Evolutionary conservation across 257 asterid species (phyloP).

Genomic region (Solanum megistacrolobum): DNA sequence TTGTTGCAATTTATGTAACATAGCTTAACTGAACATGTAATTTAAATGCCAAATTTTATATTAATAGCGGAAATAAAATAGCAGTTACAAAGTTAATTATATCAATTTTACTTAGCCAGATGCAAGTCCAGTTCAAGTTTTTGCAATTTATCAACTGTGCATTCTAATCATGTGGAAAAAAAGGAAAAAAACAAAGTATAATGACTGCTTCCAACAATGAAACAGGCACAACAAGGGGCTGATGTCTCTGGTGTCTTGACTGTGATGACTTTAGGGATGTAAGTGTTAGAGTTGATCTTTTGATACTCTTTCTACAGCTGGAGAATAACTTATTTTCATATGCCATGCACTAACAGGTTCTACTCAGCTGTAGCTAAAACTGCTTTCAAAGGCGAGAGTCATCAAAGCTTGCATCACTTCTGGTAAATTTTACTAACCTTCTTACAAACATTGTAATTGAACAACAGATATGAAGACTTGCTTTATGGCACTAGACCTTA

Average conservation of each 20-base stretch:
- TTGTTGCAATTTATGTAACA: background rate
- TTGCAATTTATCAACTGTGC: background rate
- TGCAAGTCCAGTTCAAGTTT: background rate
- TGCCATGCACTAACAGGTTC: constrained; percentile 51
- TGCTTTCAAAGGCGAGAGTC: constrained; percentile 93
- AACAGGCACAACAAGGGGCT: constrained; percentile 81
- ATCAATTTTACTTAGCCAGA: background rate
- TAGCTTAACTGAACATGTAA: background rate
- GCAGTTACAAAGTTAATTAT: background rate
- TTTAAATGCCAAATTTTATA: background rate
- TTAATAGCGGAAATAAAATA: background rate
- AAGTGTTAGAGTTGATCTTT: constrained; percentile 22
- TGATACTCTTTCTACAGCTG: constrained; percentile 5
- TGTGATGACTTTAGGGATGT: constrained; percentile 97
- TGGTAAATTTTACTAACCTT: constrained; percentile 40
- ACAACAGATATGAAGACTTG: background rate
- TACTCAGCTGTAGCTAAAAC: constrained; percentile 90
- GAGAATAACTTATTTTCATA: constrained; percentile 18
- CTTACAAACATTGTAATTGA: background rate
- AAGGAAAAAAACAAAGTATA: background rate
- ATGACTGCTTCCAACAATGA: constrained; percentile 10
- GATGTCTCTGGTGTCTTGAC: constrained; percentile 83
- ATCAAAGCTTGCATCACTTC: constrained; percentile 84
- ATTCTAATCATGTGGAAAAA: background rate
- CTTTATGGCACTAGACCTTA: background rate